Base-by-base conservation (phyloP, 345 rosid species). In the Nasturtium officinale region DNA sequence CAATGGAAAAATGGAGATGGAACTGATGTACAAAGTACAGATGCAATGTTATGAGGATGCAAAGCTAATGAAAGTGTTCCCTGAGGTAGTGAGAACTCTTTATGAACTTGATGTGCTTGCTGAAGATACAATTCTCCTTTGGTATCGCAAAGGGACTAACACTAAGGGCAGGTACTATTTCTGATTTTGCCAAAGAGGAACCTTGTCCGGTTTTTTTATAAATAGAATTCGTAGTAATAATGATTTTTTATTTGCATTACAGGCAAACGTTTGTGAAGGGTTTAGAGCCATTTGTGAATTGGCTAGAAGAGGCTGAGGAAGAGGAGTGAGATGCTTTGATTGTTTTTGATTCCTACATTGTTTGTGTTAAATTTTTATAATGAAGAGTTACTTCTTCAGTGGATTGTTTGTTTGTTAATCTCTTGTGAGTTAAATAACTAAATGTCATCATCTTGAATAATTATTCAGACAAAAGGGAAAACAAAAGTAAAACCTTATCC, bases 21-120 rank as follows among this genome's bases (percentile, higher is more conserved):
- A 96, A 74, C 90, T 96, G 30, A 72, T 92, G 70, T 92, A 92
- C 82, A 92, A 96, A 77, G 91, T 92, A 57, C 99, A 96, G 79
- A 84, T 90, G 92, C 99, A 92, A 73, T 96, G 96, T 74, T 92
- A 92, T 51, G 99, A 92, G 79, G 99, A 95, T 77, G 90, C 97
- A 3, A 96, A 96, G 83, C 87, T 96, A 72, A 89, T 92, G 98
- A 96, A 96, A 82, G 81, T 95, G 37, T 95, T 95, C 68, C 96
- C 96, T 0, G 97, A 91, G 72, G 87, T 90, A 46, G 88, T 91
- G 67, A 86, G 88, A 65, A 70, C 91, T 33, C 92, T 96, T 23
- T 96, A 96, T 71, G 97, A 92, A 7, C 87, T 90, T 61, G 99
- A 96, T 76, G 96, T 96, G 38, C 98, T 96, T 43, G 97, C 89